These are phyloP conservation scores for Chionographis japonica DNA, from an alignment of 106 monocot species.

Conservation along the genomic window DNA sequence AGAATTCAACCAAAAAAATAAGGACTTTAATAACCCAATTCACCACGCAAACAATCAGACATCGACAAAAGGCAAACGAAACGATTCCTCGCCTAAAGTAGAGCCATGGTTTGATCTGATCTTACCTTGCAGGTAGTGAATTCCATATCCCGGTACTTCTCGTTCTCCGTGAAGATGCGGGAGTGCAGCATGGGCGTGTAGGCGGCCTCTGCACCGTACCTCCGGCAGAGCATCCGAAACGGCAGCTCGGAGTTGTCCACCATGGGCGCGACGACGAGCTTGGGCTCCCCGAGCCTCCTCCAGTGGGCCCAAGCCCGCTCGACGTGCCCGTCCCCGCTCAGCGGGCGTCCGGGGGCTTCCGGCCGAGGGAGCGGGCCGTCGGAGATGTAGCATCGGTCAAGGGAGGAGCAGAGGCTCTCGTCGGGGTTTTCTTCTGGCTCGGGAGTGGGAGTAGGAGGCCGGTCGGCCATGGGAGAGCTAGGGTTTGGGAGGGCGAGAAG, in stretches of 20 bases:
- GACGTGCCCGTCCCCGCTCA: slow-evolving; percentile 30
- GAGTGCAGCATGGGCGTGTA: slow-evolving; percentile 99
- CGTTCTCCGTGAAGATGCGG: slow-evolving; percentile 86
- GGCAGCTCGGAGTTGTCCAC: slow-evolving; percentile 99
- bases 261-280: slow-evolving; percentile 87
- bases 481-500: slow-evolving; percentile 21
- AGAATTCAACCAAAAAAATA: no score
- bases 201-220: slow-evolving; percentile 84
- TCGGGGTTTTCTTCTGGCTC: slow-evolving; percentile 35
- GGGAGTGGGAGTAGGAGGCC: background rate
- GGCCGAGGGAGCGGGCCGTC: slow-evolving; percentile 3
- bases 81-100: no score
- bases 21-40: no score
- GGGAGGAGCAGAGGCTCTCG: slow-evolving; percentile 43
- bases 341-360: slow-evolving; percentile 6
- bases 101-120: background rate
- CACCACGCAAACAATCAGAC: no score
- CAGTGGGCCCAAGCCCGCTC: slow-evolving; percentile 92
- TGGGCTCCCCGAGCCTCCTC: slow-evolving; percentile 66
- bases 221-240: slow-evolving; percentile 96
- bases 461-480: slow-evolving; percentile 10
- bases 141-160: slow-evolving; percentile 81
- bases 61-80: no score
- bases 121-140: slow-evolving; percentile 92
- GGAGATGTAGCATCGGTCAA: slow-evolving; percentile 14